These are phyloP conservation scores for Suhomyces maxii DNA, from an alignment of 1,139 yeast genomes.

Conservation along the genomic window DNA sequence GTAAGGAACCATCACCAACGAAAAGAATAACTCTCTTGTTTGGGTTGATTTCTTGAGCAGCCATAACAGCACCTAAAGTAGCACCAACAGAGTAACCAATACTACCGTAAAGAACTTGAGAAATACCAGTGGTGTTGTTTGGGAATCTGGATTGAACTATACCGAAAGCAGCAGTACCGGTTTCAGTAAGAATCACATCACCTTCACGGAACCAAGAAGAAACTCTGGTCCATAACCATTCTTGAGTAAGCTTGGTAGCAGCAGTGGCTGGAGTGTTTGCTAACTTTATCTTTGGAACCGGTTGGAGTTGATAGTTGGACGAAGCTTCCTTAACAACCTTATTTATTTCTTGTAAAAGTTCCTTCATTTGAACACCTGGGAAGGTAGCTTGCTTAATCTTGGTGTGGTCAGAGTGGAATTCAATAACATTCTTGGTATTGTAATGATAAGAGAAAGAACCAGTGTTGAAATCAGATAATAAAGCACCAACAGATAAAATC, in stretches of 20 bases:
- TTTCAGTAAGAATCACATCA: slow-evolving; percentile 38
- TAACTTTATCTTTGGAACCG: slow-evolving; percentile 48
- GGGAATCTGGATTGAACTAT: slow-evolving; percentile 41
- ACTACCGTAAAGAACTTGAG: slow-evolving; percentile 39
- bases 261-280: slow-evolving; percentile 27
- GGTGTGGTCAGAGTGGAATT: slow-evolving; percentile 87
- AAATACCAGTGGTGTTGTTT: slow-evolving; percentile 35
- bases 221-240: slow-evolving; percentile 38
- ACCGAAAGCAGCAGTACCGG: slow-evolving; percentile 46
- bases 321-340: slow-evolving; percentile 32
- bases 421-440: slow-evolving; percentile 76
- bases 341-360: slow-evolving; percentile 53
- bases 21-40: slow-evolving; percentile 73
- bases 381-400: slow-evolving; percentile 74
- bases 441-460: slow-evolving; percentile 85
- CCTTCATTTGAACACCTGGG: slow-evolving; percentile 79
- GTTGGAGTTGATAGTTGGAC: slow-evolving; percentile 42
- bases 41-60: slow-evolving; percentile 63
- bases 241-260: slow-evolving; percentile 28
- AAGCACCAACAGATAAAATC: slow-evolving; percentile 76
- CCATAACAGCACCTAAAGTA: slow-evolving; percentile 32
- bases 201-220: slow-evolving; percentile 37
- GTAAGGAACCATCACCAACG: slow-evolving; percentile 90
- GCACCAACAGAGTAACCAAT: slow-evolving; percentile 36
- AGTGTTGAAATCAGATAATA: slow-evolving; percentile 85